These are phyloP conservation scores for Phytophthora tentaculata DNA, from an alignment of 352 stramenopile genomes.

Conservation along the genomic window DNA sequence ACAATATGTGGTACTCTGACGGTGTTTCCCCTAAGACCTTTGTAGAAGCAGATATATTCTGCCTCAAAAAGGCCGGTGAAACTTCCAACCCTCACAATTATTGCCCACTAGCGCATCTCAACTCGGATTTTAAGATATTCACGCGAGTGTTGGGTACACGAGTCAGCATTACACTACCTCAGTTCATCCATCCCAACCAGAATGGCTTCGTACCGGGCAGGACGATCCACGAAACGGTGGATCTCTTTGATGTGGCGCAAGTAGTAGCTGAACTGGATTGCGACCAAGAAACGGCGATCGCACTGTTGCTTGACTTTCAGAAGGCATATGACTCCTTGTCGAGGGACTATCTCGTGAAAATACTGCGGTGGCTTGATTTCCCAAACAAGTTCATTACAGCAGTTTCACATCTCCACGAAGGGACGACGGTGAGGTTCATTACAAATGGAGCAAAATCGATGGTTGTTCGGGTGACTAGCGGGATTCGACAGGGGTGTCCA, in stretches of 20 bases:
- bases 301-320: no score
- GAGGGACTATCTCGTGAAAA: no score
- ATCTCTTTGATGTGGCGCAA: no score
- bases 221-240: no score
- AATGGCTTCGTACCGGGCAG: not conserved
- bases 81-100: constrained; percentile 2
- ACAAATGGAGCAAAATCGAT: not conserved
- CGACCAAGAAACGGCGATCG: no score
- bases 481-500: not conserved
- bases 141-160: not conserved
- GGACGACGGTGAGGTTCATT: not conserved
- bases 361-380: no score
- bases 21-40: not conserved
- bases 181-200: not conserved
- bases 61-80: not conserved
- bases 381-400: no score
- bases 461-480: not conserved
- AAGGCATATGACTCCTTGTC: no score
- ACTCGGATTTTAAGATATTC: constrained; percentile 25
- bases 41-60: constrained; percentile 6
- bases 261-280: no score
- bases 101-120: constrained; percentile 5
- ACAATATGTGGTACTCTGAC: not conserved
- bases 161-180: not conserved
- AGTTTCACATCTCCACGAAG: no score